These are phyloP conservation scores for Xylariaceae sp. DNA, from an alignment of 2,329 filamentous ascomycete genomes.

Conservation along the genomic window DNA sequence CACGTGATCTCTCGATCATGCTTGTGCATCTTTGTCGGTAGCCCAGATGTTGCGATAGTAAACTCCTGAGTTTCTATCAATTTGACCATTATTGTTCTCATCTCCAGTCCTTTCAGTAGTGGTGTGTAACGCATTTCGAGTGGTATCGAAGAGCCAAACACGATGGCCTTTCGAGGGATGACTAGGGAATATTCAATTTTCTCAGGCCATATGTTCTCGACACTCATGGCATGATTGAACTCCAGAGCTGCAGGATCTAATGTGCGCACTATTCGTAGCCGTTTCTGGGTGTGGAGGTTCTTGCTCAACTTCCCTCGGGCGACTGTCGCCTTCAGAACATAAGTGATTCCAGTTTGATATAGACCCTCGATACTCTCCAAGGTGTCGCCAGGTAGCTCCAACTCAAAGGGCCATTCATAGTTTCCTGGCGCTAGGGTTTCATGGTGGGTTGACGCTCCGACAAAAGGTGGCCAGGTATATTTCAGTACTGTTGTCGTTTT, in stretches of 20 bases:
- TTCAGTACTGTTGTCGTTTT: slow-evolving; percentile 58
- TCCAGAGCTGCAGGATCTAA: slow-evolving; percentile 72
- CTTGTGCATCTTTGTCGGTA: slow-evolving; percentile 53
- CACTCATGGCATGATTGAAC: slow-evolving; percentile 83
- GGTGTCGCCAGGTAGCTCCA: slow-evolving; percentile 65
- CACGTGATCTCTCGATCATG: slow-evolving; percentile 59
- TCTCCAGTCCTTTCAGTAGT: slow-evolving; percentile 78
- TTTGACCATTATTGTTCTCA: slow-evolving; percentile 78
- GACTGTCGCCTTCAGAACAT: slow-evolving; percentile 86
- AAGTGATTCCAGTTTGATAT: slow-evolving; percentile 79
- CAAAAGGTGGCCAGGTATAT: slow-evolving; percentile 67
- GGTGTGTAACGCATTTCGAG: slow-evolving; percentile 86
- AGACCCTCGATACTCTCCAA: slow-evolving; percentile 91
- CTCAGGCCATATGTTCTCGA: slow-evolving; percentile 96
- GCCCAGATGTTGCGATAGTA: slow-evolving; percentile 45
- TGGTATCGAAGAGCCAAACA: slow-evolving; percentile 83
- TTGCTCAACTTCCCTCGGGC: slow-evolving; percentile 83
- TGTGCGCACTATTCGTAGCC: slow-evolving; percentile 72
- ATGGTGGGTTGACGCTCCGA: slow-evolving; percentile 52
- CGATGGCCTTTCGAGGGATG: slow-evolving; percentile 88
- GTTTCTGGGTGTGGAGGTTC: slow-evolving; percentile 77
- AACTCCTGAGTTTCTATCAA: slow-evolving; percentile 76
- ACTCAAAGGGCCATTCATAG: slow-evolving; percentile 79
- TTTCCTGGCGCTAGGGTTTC: slow-evolving; percentile 66
- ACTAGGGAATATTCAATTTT: slow-evolving; percentile 95